Conservation (phyloP, 2,329 filamentous ascomycete genomes). For the Colletotrichum karsti region DNA sequence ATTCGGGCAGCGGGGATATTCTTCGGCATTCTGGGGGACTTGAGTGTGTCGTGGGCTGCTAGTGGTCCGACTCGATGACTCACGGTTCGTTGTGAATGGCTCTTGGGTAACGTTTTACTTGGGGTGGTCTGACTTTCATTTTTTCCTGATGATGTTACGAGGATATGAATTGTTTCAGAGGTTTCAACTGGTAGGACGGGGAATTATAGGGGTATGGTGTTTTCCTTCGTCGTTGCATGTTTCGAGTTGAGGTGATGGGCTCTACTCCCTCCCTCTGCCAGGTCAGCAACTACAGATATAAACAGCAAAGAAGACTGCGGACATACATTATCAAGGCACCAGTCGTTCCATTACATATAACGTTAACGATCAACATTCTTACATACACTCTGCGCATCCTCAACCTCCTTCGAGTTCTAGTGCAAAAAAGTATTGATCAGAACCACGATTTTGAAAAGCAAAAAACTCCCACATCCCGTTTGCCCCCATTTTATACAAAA, state of each 20-base stretch:
- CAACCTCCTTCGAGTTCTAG: too few species aligned
- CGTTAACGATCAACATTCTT: background rate
- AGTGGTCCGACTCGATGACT: background rate
- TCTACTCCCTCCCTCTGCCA: too few species aligned
- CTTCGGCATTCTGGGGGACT: background rate
- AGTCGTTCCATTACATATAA: background rate
- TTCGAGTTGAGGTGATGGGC: background rate
- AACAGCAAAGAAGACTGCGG: background rate
- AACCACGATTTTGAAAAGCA: too few species aligned
- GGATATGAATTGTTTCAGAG: too few species aligned
- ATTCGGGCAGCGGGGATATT: background rate
- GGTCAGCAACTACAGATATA: background rate
- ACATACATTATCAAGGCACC: constrained; percentile 1
- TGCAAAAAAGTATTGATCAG: too few species aligned
- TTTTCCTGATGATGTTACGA: background rate
- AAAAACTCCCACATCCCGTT: background rate
- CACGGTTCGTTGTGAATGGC: background rate
- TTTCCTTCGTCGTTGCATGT: too few species aligned
- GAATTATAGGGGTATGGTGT: too few species aligned
- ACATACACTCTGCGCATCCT: background rate
- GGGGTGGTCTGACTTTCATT: background rate
- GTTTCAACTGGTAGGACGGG: too few species aligned
- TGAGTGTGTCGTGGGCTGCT: background rate
- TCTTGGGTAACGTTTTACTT: background rate
- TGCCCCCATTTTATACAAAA: background rate